A percentile compares a stretch with the other conserved stretches of the same genome.
Conservation (phyloP, 805 yeast species). For the Lipomyces oligophaga region DNA sequence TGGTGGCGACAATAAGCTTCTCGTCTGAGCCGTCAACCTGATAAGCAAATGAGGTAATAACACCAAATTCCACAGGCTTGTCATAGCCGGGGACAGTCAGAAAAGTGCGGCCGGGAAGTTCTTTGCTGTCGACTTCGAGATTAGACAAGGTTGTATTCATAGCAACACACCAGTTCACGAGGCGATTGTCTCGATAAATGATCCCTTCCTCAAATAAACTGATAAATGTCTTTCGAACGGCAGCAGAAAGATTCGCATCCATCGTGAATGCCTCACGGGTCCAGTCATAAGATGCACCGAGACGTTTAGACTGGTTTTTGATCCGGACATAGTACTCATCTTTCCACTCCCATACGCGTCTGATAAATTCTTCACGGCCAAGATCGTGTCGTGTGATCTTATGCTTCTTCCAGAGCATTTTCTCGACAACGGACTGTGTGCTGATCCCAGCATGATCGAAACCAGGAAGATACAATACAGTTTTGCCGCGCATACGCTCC, state of each 20-base stretch:
- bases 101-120: slow-evolving; percentile 73
- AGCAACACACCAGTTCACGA: slow-evolving; percentile 95
- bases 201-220: slow-evolving; percentile 90
- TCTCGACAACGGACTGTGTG: slow-evolving; percentile 97
- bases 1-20: slow-evolving; percentile 87
- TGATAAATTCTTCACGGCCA: slow-evolving; percentile 86
- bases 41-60: slow-evolving; percentile 91
- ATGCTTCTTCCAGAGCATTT: slow-evolving; percentile 84
- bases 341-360: slow-evolving; percentile 97
- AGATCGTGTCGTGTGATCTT: slow-evolving; percentile 89
- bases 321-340: slow-evolving; percentile 85
- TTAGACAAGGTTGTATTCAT: slow-evolving; percentile 93
- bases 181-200: slow-evolving; percentile 86
- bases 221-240: slow-evolving; percentile 90
- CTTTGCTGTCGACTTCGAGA: slow-evolving; percentile 93
- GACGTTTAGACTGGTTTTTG: slow-evolving; percentile 72
- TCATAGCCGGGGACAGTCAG: slow-evolving; percentile 87
- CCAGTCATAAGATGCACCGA: slow-evolving; percentile 99
- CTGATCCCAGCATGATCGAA: slow-evolving; percentile 99
- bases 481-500: slow-evolving; percentile 95
- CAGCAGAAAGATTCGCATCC: slow-evolving; percentile 67
- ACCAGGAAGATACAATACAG: slow-evolving; percentile 89
- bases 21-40: slow-evolving; percentile 83
- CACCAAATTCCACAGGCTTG: slow-evolving; percentile 86
- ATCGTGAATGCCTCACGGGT: slow-evolving; percentile 88